A percentile compares a stretch with the other conserved stretches of the same genome.
phyloP scores from a whole-genome alignment of 2,329 filamentous ascomycete species.

The Ascochyta fabae region DNA sequence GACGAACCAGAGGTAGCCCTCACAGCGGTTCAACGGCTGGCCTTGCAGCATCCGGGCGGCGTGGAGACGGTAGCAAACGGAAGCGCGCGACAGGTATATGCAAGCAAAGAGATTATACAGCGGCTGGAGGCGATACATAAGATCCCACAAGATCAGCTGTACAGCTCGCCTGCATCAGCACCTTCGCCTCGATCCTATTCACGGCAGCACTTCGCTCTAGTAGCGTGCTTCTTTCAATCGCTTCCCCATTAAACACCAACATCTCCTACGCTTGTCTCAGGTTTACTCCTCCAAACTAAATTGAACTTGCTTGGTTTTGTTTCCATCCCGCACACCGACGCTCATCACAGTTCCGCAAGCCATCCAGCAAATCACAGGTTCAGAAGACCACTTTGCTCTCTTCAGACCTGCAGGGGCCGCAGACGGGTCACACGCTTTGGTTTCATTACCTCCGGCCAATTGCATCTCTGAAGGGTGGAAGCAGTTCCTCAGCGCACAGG shows the following conservation, averaged over 20 bases:
- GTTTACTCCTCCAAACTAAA: conserved; percentile 19
- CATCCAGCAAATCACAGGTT: conserved; percentile 36
- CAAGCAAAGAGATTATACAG: conserved; percentile 39
- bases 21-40: conserved; percentile 36
- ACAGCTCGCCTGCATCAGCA: conserved; percentile 29
- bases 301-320: conserved; percentile 18
- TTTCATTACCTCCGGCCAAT: conserved; percentile 39
- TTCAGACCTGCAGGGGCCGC: conserved; percentile 44
- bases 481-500: conserved; percentile 25
- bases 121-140: conserved; percentile 47
- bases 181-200: conserved; percentile 29
- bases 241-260: conserved; percentile 25
- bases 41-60: conserved; percentile 30
- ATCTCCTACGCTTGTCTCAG: conserved; percentile 41
- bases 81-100: conserved; percentile 46
- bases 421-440: conserved; percentile 45
- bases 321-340: conserved; percentile 34
- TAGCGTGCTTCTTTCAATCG: conserved; percentile 14
- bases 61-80: conserved; percentile 34
- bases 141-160: conserved; percentile 39
- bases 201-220: conserved; percentile 22
- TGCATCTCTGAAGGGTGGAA: conserved; percentile 19
- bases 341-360: conserved; percentile 34
- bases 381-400: conserved; percentile 21
- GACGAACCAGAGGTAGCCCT: conserved; percentile 42